Base-by-base conservation (phyloP, 768 basidiomycete genomes). In the Ephemerocybe angulata region DNA sequence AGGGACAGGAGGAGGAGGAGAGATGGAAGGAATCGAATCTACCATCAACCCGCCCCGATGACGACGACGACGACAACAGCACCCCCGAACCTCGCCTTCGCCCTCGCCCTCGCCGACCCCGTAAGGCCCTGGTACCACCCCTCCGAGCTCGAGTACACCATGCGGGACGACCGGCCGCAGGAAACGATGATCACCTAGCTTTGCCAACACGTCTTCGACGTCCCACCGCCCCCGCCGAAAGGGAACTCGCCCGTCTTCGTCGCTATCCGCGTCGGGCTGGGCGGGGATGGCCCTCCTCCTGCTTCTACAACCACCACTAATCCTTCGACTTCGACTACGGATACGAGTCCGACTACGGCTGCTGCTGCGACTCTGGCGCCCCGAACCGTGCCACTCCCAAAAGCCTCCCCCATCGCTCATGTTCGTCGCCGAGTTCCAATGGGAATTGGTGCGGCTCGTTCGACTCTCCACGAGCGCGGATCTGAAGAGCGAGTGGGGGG, bases 391-490 rank as follows among this genome's bases (percentile, higher is more conserved):
- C n/a, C 61, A 1, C 53, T 77, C 1, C 78, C 77, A 11, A 60
- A 71, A 6, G 69, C 63, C 10, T 79, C 78, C 57, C 67, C 76
- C 1, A 60, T 76, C 78, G 0, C 60, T 79, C 17, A 70, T 79
- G 68, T 79, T 76, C 62, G 67, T 74, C 21, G 74, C 74, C 33
- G 72, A 73, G 51, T 78, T 75, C 54, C 70, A 70, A 50, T 79
- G 76, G 76, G 72, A 72, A 54, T 70, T 68, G 11, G 57, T 78
- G 4, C 58, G 68, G 52, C 69, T 79, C 27, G 74, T 78, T n/a
- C n/a, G n/a, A n/a, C n/a, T n/a, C 11, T 56, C 76, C 49, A 72
- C 70, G 5, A 70, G 73, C 4, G 54, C 54, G 24, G 60, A 66
- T 22, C 65, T 68, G 2, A 60, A 67, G 22, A 59, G 61, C 33